phyloP scores from a whole-genome alignment of 352 stramenopile genomes.

The Chrysophaeum taylorii region DNA sequence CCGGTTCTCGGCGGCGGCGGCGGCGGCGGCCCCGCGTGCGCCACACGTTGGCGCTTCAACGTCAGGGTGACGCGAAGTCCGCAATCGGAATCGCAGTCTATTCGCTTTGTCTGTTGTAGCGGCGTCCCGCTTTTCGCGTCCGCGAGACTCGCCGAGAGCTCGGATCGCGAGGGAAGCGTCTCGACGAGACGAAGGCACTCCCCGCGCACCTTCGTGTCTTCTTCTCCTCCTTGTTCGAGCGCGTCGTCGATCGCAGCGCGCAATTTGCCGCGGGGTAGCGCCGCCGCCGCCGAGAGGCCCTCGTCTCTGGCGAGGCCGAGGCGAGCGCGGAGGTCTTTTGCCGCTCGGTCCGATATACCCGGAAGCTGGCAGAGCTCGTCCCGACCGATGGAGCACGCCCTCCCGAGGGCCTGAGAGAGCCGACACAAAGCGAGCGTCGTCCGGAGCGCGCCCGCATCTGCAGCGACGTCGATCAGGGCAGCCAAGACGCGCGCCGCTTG shows the following conservation, averaged over 20 bases:
- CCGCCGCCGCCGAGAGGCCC: neutral
- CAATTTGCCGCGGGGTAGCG: neutral
- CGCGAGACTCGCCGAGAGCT: too few species aligned
- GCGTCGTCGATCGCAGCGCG: neutral
- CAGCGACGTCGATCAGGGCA: slow-evolving; percentile 74
- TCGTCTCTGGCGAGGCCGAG: neutral
- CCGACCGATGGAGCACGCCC: neutral
- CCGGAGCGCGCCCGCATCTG: slow-evolving; percentile 34
- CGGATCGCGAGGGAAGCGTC: neutral
- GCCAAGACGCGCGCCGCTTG: slow-evolving; percentile 85
- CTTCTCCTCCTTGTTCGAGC: too few species aligned
- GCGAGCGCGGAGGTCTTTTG: neutral
- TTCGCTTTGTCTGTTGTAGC: too few species aligned
- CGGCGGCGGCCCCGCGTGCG: too few species aligned
- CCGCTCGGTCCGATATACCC: neutral
- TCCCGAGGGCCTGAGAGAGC: neutral
- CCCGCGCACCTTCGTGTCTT: too few species aligned
- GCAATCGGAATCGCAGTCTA: too few species aligned
- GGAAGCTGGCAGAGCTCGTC: slow-evolving; percentile 8
- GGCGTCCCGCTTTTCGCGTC: too few species aligned
- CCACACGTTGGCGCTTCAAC: too few species aligned
- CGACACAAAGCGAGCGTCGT: neutral
- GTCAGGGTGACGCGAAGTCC: too few species aligned
- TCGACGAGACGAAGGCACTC: neutral
- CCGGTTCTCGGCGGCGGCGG: too few species aligned